phyloP scores from a whole-genome alignment of 257 asterid species.

The Cynanchum wilfordii region DNA sequence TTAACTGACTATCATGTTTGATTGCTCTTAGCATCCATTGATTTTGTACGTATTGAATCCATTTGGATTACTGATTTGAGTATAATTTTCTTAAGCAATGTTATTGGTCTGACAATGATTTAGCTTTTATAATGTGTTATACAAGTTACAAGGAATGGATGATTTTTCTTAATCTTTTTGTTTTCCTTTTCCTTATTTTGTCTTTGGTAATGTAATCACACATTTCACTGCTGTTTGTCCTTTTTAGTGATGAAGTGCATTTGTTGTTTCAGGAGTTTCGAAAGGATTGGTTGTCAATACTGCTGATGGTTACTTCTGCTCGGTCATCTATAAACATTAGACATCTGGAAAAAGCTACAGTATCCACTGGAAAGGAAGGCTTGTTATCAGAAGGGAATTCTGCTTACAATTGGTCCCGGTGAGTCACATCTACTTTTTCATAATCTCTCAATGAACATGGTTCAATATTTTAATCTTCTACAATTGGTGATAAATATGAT shows the following conservation, averaged over 20 bases:
- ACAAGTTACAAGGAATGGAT: neutral
- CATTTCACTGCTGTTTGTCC: neutral
- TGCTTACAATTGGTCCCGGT: constrained; percentile 99
- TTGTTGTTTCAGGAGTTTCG: constrained; percentile 62
- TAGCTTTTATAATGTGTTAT: neutral
- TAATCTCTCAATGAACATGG: neutral
- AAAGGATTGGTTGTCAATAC: constrained; percentile 83
- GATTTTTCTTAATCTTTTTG: neutral
- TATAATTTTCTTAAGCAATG: neutral
- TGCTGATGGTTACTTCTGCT: constrained; percentile 98
- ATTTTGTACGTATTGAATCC: neutral
- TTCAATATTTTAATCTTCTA: neutral
- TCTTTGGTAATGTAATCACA: neutral
- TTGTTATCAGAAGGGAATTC: constrained; percentile 93
- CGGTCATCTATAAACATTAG: constrained; percentile 93
- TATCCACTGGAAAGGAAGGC: constrained; percentile 98
- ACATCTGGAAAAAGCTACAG: constrained; percentile 97
- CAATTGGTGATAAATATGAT: neutral
- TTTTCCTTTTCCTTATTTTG: neutral
- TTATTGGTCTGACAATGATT: neutral
- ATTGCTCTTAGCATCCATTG: neutral
- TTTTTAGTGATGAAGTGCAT: neutral
- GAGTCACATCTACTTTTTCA: constrained; percentile 4
- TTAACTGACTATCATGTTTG: neutral
- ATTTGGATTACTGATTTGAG: neutral